phyloP scores from a whole-genome alignment of 768 basidiomycete genomes.

The Hysterangium stoloniferum region DNA sequence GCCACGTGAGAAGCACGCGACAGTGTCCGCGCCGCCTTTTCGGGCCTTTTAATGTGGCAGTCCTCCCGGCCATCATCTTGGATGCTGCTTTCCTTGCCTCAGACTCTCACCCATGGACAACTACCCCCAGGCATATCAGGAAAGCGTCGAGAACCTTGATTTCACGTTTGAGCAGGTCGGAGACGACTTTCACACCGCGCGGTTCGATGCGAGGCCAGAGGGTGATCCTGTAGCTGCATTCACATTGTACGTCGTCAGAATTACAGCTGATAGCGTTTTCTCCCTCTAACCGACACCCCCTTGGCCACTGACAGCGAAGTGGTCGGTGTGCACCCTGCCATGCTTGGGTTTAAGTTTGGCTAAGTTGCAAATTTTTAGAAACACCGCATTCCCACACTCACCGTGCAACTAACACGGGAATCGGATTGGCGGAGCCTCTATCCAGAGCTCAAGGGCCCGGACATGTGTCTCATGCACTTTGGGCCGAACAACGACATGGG shows the following conservation, averaged over 20 bases:
- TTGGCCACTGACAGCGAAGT: slow-evolving; percentile 2
- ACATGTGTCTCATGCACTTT: slow-evolving; percentile 66
- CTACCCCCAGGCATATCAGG: slow-evolving; percentile 2
- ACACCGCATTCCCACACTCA: slow-evolving; percentile 38
- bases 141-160: slow-evolving; percentile 5
- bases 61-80: neutral
- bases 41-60: neutral
- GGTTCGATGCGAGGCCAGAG: slow-evolving; percentile 8
- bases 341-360: neutral
- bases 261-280: too few species aligned
- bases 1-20: neutral
- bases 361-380: slow-evolving; percentile 1
- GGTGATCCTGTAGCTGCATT: slow-evolving; percentile 8
- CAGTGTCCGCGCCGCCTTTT: neutral
- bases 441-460: slow-evolving; percentile 72
- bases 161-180: slow-evolving; percentile 10
- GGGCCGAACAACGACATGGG: slow-evolving; percentile 57
- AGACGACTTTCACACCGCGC: slow-evolving; percentile 1
- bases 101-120: neutral
- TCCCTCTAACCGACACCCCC: neutral
- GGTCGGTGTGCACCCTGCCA: neutral
- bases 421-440: slow-evolving; percentile 58
- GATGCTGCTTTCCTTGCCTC: neutral
- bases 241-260: slow-evolving; percentile 1
- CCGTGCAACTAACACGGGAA: slow-evolving; percentile 60